Conservation (phyloP, 2,329 filamentous ascomycete genomes). For the Microcyclospora pomicola region DNA sequence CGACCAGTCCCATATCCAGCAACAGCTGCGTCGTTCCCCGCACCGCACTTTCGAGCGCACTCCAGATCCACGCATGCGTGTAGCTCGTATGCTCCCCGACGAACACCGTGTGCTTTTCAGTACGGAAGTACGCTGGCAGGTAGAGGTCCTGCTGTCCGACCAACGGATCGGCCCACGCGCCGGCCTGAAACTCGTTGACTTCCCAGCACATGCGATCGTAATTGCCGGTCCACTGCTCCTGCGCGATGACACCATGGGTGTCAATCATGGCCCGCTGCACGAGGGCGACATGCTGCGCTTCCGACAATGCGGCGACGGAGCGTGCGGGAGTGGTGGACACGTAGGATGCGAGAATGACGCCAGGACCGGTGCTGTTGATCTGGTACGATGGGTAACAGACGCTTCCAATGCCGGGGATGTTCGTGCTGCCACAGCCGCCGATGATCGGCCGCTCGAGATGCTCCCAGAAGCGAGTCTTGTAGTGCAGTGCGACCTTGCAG, state of each 20-base stretch:
- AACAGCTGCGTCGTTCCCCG: conserved; percentile 51
- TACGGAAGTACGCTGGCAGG: conserved; percentile 59
- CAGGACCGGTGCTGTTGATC: conserved; percentile 49
- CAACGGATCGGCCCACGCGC: conserved; percentile 44
- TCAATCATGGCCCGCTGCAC: conserved; percentile 53
- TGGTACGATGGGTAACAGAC: conserved; percentile 56
- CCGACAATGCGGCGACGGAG: conserved; percentile 36
- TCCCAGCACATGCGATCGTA: conserved; percentile 55
- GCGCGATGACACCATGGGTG: conserved; percentile 48
- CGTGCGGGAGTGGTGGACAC: conserved; percentile 32
- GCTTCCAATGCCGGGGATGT: conserved; percentile 47
- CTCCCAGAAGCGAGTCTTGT: conserved; percentile 50
- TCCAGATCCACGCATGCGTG: conserved; percentile 58
- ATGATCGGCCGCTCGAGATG: conserved; percentile 42
- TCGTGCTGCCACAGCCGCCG: conserved; percentile 47
- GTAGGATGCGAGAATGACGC: conserved; percentile 49
- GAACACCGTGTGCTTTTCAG: conserved; percentile 55
- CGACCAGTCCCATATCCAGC: conserved; percentile 50
- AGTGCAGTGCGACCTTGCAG: conserved; percentile 52
- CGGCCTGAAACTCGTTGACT: conserved; percentile 45
- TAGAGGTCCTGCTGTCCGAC: conserved; percentile 56
- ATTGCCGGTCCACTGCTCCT: conserved; percentile 49
- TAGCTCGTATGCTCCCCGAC: conserved; percentile 51
- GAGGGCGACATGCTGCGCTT: conserved; percentile 48
- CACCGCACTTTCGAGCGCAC: conserved; percentile 53